Percentiles rank a stretch among this genome's conserved stretches.
These are phyloP conservation scores for Wickerhamomyces tratensis DNA, from an alignment of 805 yeast genomes.

Conservation along the genomic window DNA sequence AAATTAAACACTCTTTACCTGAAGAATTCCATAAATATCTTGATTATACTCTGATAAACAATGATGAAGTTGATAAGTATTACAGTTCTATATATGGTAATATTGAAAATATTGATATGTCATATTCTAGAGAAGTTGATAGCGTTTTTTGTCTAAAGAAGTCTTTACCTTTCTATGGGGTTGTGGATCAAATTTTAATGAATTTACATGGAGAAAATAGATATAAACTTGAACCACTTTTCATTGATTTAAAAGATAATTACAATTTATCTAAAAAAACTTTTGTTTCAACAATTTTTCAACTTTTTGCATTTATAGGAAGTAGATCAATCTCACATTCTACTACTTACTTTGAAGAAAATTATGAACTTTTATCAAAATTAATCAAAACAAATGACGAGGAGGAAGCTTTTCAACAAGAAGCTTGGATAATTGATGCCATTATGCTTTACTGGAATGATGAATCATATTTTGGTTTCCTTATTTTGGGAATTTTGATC, in stretches of 20 bases:
- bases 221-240: constrained; percentile 20
- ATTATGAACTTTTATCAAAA: constrained; percentile 26
- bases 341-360: constrained; percentile 39
- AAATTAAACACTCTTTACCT: constrained; percentile 66
- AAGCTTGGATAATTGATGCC: constrained; percentile 40
- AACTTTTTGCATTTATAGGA: constrained; percentile 73
- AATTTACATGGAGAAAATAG: constrained; percentile 23
- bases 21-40: constrained; percentile 41
- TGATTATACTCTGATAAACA: constrained; percentile 29
- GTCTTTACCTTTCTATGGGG: constrained; percentile 24
- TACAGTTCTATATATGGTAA: constrained; percentile 26
- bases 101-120: constrained; percentile 10
- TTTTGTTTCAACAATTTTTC: constrained; percentile 53
- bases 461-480: constrained; percentile 55
- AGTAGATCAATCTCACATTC: constrained; percentile 80
- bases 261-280: constrained; percentile 29
- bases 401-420: constrained; percentile 21
- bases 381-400: constrained; percentile 10
- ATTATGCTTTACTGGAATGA: constrained; percentile 56
- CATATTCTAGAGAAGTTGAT: constrained; percentile 4
- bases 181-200: constrained; percentile 28
- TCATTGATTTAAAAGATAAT: constrained; percentile 21
- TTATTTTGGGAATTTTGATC: constrained; percentile 44
- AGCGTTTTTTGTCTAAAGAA: constrained; percentile 25
- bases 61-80: constrained; percentile 24